Conservation (phyloP, 257 asterid genomes). For the Rhazya stricta region DNA sequence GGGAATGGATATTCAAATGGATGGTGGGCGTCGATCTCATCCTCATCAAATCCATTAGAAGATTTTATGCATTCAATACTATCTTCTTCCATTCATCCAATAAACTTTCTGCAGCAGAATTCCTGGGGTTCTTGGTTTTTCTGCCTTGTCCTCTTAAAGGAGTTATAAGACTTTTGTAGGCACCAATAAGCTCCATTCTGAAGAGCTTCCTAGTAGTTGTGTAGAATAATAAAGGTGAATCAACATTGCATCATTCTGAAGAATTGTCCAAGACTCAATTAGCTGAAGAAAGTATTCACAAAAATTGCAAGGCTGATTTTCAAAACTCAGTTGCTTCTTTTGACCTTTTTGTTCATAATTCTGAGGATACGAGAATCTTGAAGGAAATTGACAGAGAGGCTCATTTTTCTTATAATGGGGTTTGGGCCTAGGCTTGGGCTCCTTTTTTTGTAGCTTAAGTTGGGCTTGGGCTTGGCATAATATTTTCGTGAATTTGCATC, state of each 20-base stretch:
- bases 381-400: constrained; percentile 19
- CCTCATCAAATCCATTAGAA: constrained; percentile 32
- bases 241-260: constrained; percentile 19
- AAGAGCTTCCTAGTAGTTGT: constrained; percentile 17
- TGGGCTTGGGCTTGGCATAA: no score
- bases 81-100: constrained; percentile 30
- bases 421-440: no score
- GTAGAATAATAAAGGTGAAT: constrained; percentile 18
- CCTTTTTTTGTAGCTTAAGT: no score
- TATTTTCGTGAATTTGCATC: no score
- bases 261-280: constrained; percentile 16
- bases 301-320: constrained; percentile 16
- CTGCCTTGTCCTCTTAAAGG: constrained; percentile 24
- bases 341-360: constrained; percentile 6
- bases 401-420: no score
- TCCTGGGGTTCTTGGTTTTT: no score
- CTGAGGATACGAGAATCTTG: constrained; percentile 23
- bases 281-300: constrained; percentile 24
- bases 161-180: constrained; percentile 23
- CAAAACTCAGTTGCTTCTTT: constrained; percentile 27
- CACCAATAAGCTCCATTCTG: constrained; percentile 12
- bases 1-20: constrained; percentile 26
- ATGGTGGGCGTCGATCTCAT: constrained; percentile 30
- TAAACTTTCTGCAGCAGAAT: background rate
- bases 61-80: constrained; percentile 43